phyloP scores from a whole-genome alignment of 495 filamentous ascomycete genomes.

The Penicillium verhagenii region DNA sequence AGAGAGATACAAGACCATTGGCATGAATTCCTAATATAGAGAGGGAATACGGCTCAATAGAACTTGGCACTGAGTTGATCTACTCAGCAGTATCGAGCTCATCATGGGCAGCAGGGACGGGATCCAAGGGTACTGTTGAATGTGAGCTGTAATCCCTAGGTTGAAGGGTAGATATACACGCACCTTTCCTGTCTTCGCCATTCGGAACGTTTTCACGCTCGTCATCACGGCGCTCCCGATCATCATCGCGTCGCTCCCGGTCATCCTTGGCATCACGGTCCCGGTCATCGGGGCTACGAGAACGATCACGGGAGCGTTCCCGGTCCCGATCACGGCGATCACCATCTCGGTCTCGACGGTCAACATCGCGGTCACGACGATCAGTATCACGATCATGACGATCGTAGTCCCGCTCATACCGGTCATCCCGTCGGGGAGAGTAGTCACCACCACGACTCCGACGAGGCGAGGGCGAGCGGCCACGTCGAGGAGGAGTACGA shows the following conservation, averaged over 20 bases:
- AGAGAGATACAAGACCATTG: not conserved
- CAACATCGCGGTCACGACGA: slow-evolving; percentile 66
- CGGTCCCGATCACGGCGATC: slow-evolving; percentile 62
- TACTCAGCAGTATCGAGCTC: slow-evolving; percentile 97
- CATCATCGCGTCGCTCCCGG: slow-evolving; percentile 62
- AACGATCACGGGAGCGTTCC: slow-evolving; percentile 63
- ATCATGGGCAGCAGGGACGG: slow-evolving; percentile 83
- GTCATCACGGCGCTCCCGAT: slow-evolving; percentile 56
- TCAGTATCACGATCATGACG: slow-evolving; percentile 72
- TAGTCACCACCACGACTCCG: slow-evolving; percentile 78
- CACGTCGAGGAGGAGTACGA: slow-evolving; percentile 78
- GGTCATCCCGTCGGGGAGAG: slow-evolving; percentile 88
- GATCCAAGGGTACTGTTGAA: slow-evolving; percentile 57
- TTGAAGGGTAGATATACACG: slow-evolving; percentile 15
- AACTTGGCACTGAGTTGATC: slow-evolving; percentile 22
- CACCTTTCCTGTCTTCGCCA: slow-evolving; percentile 84
- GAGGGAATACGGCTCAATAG: not conserved
- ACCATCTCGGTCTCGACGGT: slow-evolving; percentile 60
- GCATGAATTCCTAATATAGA: not conserved
- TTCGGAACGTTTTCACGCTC: slow-evolving; percentile 50
- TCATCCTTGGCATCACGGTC: slow-evolving; percentile 71
- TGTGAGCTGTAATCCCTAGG: slow-evolving; percentile 8
- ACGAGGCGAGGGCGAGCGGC: slow-evolving; percentile 70
- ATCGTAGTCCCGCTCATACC: slow-evolving; percentile 72
- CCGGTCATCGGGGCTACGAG: slow-evolving; percentile 59